Evolutionary conservation across 805 yeast genomes (phyloP), one percentile per base, ranked within the genome.

Genomic region (Kuraishia hungarica): DNA sequence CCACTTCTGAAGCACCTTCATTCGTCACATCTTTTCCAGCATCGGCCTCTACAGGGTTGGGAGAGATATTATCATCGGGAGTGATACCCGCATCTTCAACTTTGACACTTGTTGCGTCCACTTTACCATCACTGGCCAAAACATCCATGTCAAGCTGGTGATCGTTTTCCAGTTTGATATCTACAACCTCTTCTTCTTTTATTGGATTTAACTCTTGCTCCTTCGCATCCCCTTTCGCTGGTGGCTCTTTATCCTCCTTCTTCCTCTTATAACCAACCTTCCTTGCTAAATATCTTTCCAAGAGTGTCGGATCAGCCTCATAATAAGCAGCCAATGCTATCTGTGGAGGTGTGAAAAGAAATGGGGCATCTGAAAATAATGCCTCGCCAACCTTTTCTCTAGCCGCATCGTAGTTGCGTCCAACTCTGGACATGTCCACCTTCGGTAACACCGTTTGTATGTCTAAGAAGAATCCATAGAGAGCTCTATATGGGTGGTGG

Each of bases 391-490:
- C 76, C 67, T 83, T 70, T 28, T 73, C 77, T 61, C 86, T 81
- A 11, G 96, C 89, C 49, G 73, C 71, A 64, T 89, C 96, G 68
- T 89, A 88, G 50, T 83, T 76, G 51, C 74, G 74, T 1, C 94
- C 93, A 57, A 90, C 70, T 52, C 82, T 78, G 51, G 79, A 80
- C 29, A 78, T 71, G 56, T 82, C 83, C 19, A 80, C 67, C 22
- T 72, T 68, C 1, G 83, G 71, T 62, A 81, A 70, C 54, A 73
- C 77, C 54, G 69, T 77, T 67, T 94, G 99, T 59, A 92, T 80
- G 69, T 94, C 99, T 51, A 93, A 78, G 69, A 87, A 93, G 67
- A 93, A 92, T 22, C 99, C 99, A 67, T 92, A 94, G n/a, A 94
- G 70, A 0, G 98, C 90, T 58, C 86, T 77, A 69, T 81, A 86